These are phyloP conservation scores for Chernovozyma aurita DNA, from an alignment of 1,139 yeast genomes.

Conservation along the genomic window DNA sequence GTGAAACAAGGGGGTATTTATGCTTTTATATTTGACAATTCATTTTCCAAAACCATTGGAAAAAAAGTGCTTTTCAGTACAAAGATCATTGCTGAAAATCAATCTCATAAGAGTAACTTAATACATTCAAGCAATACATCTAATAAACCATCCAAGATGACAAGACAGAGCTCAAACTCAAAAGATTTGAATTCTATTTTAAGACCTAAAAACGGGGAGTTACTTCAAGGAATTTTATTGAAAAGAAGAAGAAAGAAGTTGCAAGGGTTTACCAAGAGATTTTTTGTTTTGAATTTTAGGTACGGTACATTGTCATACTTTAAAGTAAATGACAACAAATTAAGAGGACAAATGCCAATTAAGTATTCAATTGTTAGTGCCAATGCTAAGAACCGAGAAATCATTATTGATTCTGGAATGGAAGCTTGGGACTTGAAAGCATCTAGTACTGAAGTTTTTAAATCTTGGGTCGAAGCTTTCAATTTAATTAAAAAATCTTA, in stretches of 20 bases:
- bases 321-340: conserved; percentile 59
- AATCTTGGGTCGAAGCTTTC: conserved; percentile 79
- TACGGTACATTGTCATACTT: conserved; percentile 83
- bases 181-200: conserved; percentile 11
- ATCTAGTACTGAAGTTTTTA: conserved; percentile 58
- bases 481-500: conserved; percentile 38
- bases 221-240: conserved; percentile 68
- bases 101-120: not conserved
- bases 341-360: conserved; percentile 92
- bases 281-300: conserved; percentile 75
- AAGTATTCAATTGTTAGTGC: conserved; percentile 79
- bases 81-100: conserved; percentile 25
- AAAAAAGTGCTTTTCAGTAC: conserved; percentile 74
- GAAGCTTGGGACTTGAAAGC: conserved; percentile 91
- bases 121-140: not conserved
- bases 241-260: conserved; percentile 71
- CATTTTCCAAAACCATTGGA: conserved; percentile 80
- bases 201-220: conserved; percentile 52
- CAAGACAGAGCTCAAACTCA: not conserved
- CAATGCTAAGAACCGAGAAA: conserved; percentile 59
- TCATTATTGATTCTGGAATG: conserved; percentile 90
- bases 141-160: not conserved
- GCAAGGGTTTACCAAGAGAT: conserved; percentile 84
- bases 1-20: conserved; percentile 60
- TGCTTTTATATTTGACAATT: conserved; percentile 90